Base-by-base conservation (phyloP, 179 eudicot species). In the Sideroxylon spinosum region DNA sequence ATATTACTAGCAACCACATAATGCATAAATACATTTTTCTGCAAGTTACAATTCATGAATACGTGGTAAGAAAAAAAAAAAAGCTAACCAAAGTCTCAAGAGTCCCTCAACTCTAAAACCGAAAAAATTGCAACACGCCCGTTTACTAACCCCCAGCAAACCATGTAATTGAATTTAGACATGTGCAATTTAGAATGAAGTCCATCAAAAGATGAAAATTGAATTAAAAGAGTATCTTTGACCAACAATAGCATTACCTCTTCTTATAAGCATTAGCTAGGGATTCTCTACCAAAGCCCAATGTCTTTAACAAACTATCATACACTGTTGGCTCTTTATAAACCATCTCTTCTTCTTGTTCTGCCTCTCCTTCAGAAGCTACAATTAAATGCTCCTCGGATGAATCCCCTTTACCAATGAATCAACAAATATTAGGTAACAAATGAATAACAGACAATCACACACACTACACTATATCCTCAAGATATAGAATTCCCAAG, bases 251-350 rank as follows among this genome's bases (percentile, higher is more conserved):
- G 11, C 17, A 60, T 23, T 79, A 93, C 97, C 97, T 86, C 80
- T 82, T 83, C 65, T 81, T 71, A 37, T 86, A 64, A 72, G 81
- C 84, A 60, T 82, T 62, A 6, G 76, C 85, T 68, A 68, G 80
- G 6, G 84, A 77, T 37, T 76, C 80, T 68, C 81, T 81, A 74
- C 77, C 61, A 20, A 82, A 83, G 19, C 86, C 85, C 25, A 93
- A 77, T 76, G 79, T 88, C 78, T 80, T 78, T 32, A 93, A 79
- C 80, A 93, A 86, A 69, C 81, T 80, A 81, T 89, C 90, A 79
- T 88, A 92, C 73, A 73, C 73, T 28, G 93, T 75, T 59, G 93
- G 90, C 81, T 90, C 92, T 74, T 82, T 86, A 28, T 46, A 76
- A 76, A 60, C 73, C 55, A 44, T 72, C 23, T 70, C 66, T 59